These are phyloP conservation scores for Kodamaea sp. DNA, from an alignment of 1,139 yeast genomes.

Conservation along the genomic window DNA sequence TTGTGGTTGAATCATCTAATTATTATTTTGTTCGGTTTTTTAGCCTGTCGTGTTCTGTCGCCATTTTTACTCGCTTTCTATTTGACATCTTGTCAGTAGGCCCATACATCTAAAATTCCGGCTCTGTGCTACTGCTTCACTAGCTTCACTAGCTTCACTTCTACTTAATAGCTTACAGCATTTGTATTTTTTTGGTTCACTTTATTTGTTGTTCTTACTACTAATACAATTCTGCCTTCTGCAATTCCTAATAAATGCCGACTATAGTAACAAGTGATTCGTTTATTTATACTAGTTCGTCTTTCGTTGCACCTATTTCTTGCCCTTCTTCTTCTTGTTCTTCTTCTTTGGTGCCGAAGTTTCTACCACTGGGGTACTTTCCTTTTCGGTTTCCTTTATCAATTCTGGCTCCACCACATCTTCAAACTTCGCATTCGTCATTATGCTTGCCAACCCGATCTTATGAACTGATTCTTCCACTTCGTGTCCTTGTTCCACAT, in stretches of 20 bases:
- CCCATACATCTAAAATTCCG: neutral
- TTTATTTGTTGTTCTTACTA: conserved; percentile 3
- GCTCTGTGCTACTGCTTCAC: neutral
- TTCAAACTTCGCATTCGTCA: conserved; percentile 43
- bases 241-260: too few relatives aligned
- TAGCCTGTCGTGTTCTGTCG: too few relatives aligned
- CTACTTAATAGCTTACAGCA: neutral
- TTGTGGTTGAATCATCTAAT: too few relatives aligned
- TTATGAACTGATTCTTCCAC: conserved; percentile 20
- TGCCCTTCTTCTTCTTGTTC: conserved; percentile 17
- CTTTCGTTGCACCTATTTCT: too few relatives aligned
- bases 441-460: conserved; percentile 42
- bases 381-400: conserved; percentile 7
- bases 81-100: neutral
- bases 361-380: conserved; percentile 7
- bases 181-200: neutral
- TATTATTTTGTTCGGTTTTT: too few relatives aligned
- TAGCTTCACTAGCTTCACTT: too few relatives aligned
- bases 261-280: too few relatives aligned
- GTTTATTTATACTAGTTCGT: conserved; percentile 1
- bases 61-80: neutral
- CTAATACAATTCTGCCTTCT: too few relatives aligned
- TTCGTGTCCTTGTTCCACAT: conserved; percentile 7
- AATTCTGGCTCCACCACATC: conserved; percentile 13
- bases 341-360: conserved; percentile 12